phyloP scores from a whole-genome alignment of 306 rosid species.

The Gillenia trifoliata region DNA sequence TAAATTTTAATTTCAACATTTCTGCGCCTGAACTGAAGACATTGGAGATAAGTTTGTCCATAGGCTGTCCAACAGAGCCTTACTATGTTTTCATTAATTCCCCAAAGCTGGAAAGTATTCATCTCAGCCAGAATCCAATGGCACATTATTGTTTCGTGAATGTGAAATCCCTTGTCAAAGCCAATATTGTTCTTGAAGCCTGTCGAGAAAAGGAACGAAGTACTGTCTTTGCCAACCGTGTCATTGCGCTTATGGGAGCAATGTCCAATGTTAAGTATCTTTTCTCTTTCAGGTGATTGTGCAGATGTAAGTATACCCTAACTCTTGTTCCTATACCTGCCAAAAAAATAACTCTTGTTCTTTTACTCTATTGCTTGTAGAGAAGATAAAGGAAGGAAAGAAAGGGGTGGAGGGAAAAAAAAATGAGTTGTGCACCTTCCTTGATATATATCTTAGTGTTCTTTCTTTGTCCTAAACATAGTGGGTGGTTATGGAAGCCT shows the following conservation, averaged over 20 bases:
- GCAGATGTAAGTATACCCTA: not conserved
- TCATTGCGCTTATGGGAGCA: not conserved
- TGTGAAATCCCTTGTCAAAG: not conserved
- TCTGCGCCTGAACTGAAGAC: not conserved
- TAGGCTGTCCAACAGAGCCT: not conserved
- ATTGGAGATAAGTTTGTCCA: not conserved
- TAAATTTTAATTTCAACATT: not conserved
- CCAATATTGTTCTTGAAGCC: not conserved
- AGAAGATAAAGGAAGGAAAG: no score
- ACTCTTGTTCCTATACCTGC: not conserved
- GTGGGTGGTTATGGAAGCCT: no score
- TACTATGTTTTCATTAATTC: not conserved
- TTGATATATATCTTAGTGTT: no score
- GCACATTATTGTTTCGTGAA: not conserved
- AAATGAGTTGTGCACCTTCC: no score
- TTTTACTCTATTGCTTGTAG: no score
- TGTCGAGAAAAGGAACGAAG: not conserved
- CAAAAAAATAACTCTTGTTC: no score
- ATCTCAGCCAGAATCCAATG: not conserved
- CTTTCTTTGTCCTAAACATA: no score
- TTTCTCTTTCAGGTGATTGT: not conserved
- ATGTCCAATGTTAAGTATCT: not conserved
- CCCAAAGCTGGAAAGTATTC: not conserved
- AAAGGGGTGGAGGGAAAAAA: no score
- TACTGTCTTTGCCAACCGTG: not conserved